Evolutionary conservation across 2,329 filamentous ascomycete genomes (phyloP), one percentile per base, ranked within the genome.

Genomic region (Aspergillus ruber): DNA sequence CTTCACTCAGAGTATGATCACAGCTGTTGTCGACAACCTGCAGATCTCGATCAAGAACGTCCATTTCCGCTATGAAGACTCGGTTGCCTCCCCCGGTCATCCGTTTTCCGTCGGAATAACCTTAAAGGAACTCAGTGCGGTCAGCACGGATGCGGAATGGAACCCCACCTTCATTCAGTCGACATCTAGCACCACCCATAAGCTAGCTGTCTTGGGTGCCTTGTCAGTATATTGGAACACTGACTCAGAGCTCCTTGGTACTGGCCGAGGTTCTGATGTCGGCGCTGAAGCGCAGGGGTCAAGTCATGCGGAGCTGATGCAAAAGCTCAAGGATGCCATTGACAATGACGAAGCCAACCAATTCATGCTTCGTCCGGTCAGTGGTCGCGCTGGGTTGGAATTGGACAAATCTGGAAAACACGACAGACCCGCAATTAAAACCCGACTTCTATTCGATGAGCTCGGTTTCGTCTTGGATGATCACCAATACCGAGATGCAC

Each of bases 31-130:
- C 63, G 93, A 98, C 76, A 99, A 99, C 63, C 77, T 99, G 36
- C 93, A 99, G 69, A 88, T 98, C 59, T 93, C 87, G 20, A 84
- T 99, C 69, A 97, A 95, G 76, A 98, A 97, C 66, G 95, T 99
- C 50, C 93, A 99, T 67, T 82, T 98, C 54, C 88, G 93, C 59
- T 99, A 98, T 70, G 93, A 99, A 70, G 93, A 99, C 70, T 90
- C 91, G 12, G 89, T 98, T 60, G 94, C 93, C 17, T 88, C 90
- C 8, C 90, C 91, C 0, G 90, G 90, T 1, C 93, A 98, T 66
- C 91, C 94, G 0, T 98, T 98, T 60, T 89, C 93, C 4, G 80
- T 95, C 5, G 93, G 94, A 43, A 66, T 98, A 50, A 98, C 90
- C 0, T 80, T 99, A 48, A 87, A 95, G 63, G 91, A 97, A 69